These are phyloP conservation scores for Phyllosticta paracitricarpa DNA, from an alignment of 2,329 filamentous ascomycete genomes.

Conservation along the genomic window DNA sequence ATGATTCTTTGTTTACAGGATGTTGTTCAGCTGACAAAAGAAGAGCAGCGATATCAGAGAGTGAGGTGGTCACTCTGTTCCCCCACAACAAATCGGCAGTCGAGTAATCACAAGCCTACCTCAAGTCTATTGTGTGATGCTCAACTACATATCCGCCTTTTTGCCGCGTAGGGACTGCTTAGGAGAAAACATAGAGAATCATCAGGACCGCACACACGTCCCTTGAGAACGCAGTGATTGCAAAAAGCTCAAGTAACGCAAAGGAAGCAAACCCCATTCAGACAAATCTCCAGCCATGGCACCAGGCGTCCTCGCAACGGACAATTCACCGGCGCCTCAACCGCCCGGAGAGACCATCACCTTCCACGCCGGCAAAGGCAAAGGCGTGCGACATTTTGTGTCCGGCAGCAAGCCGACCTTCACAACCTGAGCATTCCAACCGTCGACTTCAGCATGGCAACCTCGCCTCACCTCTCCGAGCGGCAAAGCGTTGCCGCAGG, in stretches of 20 bases:
- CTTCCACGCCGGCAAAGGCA: background rate
- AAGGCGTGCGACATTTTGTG: background rate
- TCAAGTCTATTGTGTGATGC: background rate
- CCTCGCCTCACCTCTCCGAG: background rate
- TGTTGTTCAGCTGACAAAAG: background rate
- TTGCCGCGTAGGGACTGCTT: background rate
- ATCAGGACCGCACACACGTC: background rate
- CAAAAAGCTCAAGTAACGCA: background rate
- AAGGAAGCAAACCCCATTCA: background rate
- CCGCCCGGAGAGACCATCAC: background rate
- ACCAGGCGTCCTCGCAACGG: background rate
- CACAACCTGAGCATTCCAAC: background rate
- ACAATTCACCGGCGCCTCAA: background rate
- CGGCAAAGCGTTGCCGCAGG: conserved; percentile 15
- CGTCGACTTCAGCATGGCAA: background rate
- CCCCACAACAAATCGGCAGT: background rate
- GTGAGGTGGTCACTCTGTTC: background rate
- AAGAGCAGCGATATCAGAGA: background rate
- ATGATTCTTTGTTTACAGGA: background rate
- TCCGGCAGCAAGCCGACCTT: background rate
- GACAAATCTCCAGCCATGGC: background rate
- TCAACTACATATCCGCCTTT: background rate
- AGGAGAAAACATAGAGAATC: too few relatives aligned
- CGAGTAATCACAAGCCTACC: background rate
- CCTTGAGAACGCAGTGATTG: background rate